Evolutionary conservation across 1,284 basidiomycete species (phyloP), one percentile per base, ranked within the genome.

Genomic region (Austroboletus niveus): DNA sequence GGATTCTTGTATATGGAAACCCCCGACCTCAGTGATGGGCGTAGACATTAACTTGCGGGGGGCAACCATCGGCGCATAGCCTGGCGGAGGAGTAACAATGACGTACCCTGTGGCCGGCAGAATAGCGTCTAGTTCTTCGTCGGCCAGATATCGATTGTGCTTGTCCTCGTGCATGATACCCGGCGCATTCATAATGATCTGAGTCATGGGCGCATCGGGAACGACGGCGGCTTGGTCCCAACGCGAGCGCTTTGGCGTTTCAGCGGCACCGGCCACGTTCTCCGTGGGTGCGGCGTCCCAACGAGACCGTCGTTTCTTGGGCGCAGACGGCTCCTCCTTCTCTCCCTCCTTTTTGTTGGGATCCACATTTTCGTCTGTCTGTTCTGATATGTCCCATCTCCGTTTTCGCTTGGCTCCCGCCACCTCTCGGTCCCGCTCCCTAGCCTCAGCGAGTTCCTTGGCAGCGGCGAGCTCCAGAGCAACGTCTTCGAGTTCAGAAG

Each of bases 1-100:
- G 55, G 95, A 87, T 57, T 98, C 94, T 72, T 96, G 93, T 61
- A 98, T 97, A 64, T 96, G 94, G 77, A 99, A 99, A 38, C 96
- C 96, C 52, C 85, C 84, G 39, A 81, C 74, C 58, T 88, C 84
- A 30, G 83, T 84, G 47, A 89, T 75, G 27, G 87, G 82, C 2
- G 87, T 82, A 7, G 87, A 81, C 72, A 85, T 81, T 54, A 94
- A 79, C 70, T 91, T 89, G 53, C 88, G 84, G 36, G 91, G 89
- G 45, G 88, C 82, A 36, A 90, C 80, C 59, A 87, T 77, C 17
- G 92, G 90, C 43, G 89, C 89, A 76, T 99, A 99, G 52, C 94
- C 95, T 39, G 92, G 87, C 27, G 97, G 97, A 55, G 96, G 94
- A 44, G 91, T 85, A 60, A 98, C 94, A 58, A 98, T 91, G 57